These are phyloP conservation scores for Cercospora beticola DNA, from an alignment of 2,329 filamentous ascomycete species.

Conservation along the genomic window DNA sequence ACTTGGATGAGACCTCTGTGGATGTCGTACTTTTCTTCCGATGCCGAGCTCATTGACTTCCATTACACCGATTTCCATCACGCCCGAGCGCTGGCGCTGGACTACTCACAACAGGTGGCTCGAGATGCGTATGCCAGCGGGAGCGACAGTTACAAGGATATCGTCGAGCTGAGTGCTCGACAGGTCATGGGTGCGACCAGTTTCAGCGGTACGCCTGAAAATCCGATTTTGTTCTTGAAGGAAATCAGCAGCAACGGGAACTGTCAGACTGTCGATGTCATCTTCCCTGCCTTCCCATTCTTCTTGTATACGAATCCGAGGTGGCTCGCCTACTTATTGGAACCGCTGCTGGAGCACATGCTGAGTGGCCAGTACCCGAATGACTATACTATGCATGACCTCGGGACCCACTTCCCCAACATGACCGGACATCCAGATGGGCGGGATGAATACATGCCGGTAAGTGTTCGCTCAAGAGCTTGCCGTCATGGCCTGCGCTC, in stretches of 20 bases:
- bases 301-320: conserved; percentile 81
- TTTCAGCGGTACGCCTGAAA: conserved; percentile 65
- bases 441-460: conserved; percentile 70
- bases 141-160: conserved; percentile 55
- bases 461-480: background rate
- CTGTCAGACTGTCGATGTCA: conserved; percentile 79
- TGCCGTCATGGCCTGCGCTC: background rate
- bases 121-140: conserved; percentile 72
- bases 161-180: conserved; percentile 65
- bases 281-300: conserved; percentile 83
- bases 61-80: conserved; percentile 77
- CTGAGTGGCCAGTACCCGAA: conserved; percentile 82
- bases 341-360: conserved; percentile 79
- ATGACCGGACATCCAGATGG: conserved; percentile 72
- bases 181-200: conserved; percentile 72
- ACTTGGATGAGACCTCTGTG: conserved; percentile 75
- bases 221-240: conserved; percentile 75
- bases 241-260: conserved; percentile 80
- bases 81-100: conserved; percentile 63
- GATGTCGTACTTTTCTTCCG: conserved; percentile 68
- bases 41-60: conserved; percentile 66
- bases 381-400: conserved; percentile 74
- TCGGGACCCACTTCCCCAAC: conserved; percentile 72
- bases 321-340: conserved; percentile 76
- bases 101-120: conserved; percentile 71